Conservation (phyloP, 176 grass and related monocot genomes). For the Paspalum notatum region DNA sequence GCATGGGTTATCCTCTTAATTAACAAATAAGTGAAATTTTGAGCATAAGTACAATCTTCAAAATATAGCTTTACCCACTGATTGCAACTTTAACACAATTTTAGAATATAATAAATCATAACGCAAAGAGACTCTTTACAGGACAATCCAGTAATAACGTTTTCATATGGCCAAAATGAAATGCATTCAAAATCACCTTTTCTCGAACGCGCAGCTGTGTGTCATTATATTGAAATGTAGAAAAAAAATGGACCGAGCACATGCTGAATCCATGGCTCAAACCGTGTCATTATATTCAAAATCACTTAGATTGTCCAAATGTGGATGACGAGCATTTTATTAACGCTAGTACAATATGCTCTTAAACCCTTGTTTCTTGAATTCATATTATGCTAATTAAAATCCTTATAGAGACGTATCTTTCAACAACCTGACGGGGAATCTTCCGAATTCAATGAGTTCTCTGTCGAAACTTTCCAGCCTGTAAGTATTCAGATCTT, state of each 20-base stretch:
- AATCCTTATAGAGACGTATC: constrained; percentile 73
- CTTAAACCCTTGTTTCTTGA: constrained; percentile 20
- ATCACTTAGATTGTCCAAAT: not conserved
- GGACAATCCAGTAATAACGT: not conserved
- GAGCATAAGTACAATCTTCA: not conserved
- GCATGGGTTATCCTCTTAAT: not conserved
- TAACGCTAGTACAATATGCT: not conserved
- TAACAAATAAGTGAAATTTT: not conserved
- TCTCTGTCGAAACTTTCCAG: constrained; percentile 82
- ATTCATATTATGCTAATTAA: constrained; percentile 36
- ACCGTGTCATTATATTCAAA: too few species aligned
- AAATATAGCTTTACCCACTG: not conserved
- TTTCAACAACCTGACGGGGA: constrained; percentile 80
- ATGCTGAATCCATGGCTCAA: too few species aligned
- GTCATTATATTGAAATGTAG: too few species aligned
- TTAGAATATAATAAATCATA: not conserved
- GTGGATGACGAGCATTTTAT: not conserved
- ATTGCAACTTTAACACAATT: too few species aligned
- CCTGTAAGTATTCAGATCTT: constrained; percentile 60
- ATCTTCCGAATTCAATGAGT: constrained; percentile 69
- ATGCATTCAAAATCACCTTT: not conserved
- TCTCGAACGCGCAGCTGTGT: too few species aligned
- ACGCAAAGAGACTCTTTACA: not conserved
- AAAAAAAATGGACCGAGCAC: too few species aligned
- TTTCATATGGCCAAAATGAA: not conserved